Evolutionary conservation across 106 monocot species (phyloP), one percentile per base, ranked within the genome.

Genomic region (Gastrodia elata): DNA sequence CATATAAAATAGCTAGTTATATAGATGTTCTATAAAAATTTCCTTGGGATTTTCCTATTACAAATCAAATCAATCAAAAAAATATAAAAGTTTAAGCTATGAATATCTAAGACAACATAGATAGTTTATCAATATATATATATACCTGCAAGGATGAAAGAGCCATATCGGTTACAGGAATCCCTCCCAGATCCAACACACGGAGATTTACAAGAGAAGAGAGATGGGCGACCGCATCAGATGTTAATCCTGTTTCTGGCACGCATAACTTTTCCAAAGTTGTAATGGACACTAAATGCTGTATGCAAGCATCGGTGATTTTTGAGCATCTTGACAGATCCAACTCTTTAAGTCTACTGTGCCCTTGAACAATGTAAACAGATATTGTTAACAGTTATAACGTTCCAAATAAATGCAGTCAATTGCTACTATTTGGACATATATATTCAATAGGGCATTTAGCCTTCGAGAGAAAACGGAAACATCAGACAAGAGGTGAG

Each of bases 251-350:
- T 74, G 85, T 98, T 80, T 91, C 86, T 32, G 89, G 84, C 43
- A 93, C 24, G 61, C 59, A 68, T 15, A 98, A 77, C 76, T 85
- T 93, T 83, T 93, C 91, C 72, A 98, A 76, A 75, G 70, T 86
- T 80, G 80, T 9, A 80, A 87, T 84, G 36, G 97, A 88, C 48
- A 91, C 46, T 49, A 98, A n/a, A 71, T 91, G 90, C 57, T 82
- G 80, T 69, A 97, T 73, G n/a, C 90, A 88, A 71, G 79, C 79
- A 82, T 98, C 90, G 42, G 81, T 88, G 68, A 93, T 78, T 79
- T 84, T 98, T 8, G 80, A 81, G 83, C 91, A 97, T 73, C 93
- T 90, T 76, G 97, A 93, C 71, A 93, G 41, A 75, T 98, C 82
- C 80, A 98, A 76, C 69, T 93, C 93, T 68, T 85, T 90, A 32